These are phyloP conservation scores for Tuber microsphaerosporum DNA, from an alignment of 495 filamentous ascomycete species.

Conservation along the genomic window DNA sequence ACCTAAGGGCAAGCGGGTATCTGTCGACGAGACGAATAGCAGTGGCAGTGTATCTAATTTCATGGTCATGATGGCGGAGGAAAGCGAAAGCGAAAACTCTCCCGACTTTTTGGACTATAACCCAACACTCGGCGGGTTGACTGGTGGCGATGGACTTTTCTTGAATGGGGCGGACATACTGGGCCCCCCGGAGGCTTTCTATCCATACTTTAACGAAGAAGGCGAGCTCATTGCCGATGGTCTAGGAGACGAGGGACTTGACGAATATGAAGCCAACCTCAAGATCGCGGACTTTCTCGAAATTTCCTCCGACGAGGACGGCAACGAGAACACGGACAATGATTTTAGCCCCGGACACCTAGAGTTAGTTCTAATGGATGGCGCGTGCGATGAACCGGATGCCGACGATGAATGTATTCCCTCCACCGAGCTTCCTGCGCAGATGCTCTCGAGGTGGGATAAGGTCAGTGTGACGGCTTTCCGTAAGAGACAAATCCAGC, in stretches of 20 bases:
- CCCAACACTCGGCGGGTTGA: conserved; percentile 32
- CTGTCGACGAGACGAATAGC: conserved; percentile 15
- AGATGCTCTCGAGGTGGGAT: conserved; percentile 38
- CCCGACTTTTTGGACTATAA: conserved; percentile 22
- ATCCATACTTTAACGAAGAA: conserved; percentile 20
- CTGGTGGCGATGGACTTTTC: conserved; percentile 21
- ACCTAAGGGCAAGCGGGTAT: conserved; percentile 20
- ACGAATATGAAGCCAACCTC: conserved; percentile 35
- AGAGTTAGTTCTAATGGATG: conserved; percentile 26
- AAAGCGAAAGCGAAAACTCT: conserved; percentile 38
- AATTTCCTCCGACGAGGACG: conserved; percentile 36
- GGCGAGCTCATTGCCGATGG: conserved; percentile 22
- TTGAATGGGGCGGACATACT: conserved; percentile 30
- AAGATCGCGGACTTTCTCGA: conserved; percentile 38
- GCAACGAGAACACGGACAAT: conserved; percentile 7
- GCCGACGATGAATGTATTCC: conserved; percentile 30
- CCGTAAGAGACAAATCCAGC: conserved; percentile 39
- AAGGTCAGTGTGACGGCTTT: conserved; percentile 41
- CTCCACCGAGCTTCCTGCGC: conserved; percentile 23
- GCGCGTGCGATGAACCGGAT: conserved; percentile 22
- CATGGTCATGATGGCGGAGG: conserved; percentile 25
- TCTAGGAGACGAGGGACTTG: conserved; percentile 30
- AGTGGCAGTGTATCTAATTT: conserved; percentile 16
- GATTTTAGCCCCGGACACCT: conserved; percentile 8
- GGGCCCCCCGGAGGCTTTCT: conserved; percentile 27